Conservation (phyloP, 2,329 filamentous ascomycete genomes). For the Trichophyton simii region DNA sequence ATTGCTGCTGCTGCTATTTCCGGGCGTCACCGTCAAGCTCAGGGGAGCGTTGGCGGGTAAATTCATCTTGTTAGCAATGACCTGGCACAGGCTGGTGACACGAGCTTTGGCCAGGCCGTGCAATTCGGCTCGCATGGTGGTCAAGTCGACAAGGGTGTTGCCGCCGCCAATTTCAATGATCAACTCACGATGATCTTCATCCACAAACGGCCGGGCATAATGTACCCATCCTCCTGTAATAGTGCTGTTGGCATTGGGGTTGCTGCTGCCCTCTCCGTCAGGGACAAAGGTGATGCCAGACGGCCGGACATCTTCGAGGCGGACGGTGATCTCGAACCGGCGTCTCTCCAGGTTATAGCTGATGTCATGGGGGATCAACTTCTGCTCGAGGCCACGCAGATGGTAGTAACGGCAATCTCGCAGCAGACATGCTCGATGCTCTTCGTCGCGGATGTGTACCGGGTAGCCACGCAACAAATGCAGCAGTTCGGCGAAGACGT, state of each 20-base stretch:
- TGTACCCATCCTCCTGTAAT: slow-evolving; percentile 47
- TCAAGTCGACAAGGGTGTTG: slow-evolving; percentile 46
- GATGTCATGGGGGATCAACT: slow-evolving; percentile 63
- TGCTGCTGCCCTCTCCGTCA: slow-evolving; percentile 29
- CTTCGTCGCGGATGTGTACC: slow-evolving; percentile 59
- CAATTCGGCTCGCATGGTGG: slow-evolving; percentile 54
- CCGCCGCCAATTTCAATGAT: slow-evolving; percentile 68
- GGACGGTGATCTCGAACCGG: slow-evolving; percentile 62
- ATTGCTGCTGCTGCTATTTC: slow-evolving; percentile 39
- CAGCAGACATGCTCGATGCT: slow-evolving; percentile 64
- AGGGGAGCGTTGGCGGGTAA: slow-evolving; percentile 48
- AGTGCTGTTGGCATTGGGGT: slow-evolving; percentile 13
- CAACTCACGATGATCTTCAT: slow-evolving; percentile 59
- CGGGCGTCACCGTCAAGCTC: slow-evolving; percentile 54
- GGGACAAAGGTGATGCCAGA: slow-evolving; percentile 59
- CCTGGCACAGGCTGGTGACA: slow-evolving; percentile 61
- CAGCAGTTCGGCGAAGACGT: slow-evolving; percentile 70
- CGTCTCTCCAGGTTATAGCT: slow-evolving; percentile 59
- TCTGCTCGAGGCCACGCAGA: slow-evolving; percentile 81
- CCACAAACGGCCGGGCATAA: slow-evolving; percentile 78
- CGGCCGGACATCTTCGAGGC: slow-evolving; percentile 77
- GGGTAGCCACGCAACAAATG: slow-evolving; percentile 75
- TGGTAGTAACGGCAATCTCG: slow-evolving; percentile 88
- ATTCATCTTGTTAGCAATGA: slow-evolving; percentile 69
- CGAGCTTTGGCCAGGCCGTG: slow-evolving; percentile 56